phyloP scores from a whole-genome alignment of 2,329 filamentous ascomycete genomes.

The Leptoxyphium fumago region DNA sequence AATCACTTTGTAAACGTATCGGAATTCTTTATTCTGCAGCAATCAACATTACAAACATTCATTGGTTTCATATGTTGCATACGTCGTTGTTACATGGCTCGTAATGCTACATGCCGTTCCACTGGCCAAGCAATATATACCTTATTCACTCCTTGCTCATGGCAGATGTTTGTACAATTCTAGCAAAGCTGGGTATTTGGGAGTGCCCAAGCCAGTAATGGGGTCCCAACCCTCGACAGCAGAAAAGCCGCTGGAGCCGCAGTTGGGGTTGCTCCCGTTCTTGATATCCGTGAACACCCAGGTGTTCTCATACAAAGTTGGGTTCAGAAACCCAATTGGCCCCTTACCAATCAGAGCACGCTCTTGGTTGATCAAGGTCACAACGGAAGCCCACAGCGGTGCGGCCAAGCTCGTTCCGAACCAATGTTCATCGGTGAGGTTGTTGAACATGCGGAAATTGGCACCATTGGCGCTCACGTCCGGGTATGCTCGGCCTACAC shows the following conservation, averaged over 20 bases:
- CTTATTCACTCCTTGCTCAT: not conserved
- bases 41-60: too few relatives aligned
- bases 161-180: constrained; percentile 4
- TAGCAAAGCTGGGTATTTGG: constrained; percentile 5
- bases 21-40: too few relatives aligned
- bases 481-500: constrained; percentile 15
- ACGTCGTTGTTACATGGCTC: too few relatives aligned
- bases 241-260: constrained; percentile 3
- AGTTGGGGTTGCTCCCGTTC: constrained; percentile 3
- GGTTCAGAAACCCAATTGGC: constrained; percentile 12
- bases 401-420: constrained; percentile 3
- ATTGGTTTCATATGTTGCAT: too few relatives aligned
- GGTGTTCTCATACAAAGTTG: constrained; percentile 15
- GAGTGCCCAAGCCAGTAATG: constrained; percentile 9
- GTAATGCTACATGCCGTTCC: too few relatives aligned
- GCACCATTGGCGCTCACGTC: constrained; percentile 32
- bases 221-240: constrained; percentile 8
- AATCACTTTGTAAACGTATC: too few relatives aligned
- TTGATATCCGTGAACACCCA: constrained; percentile 4
- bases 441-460: constrained; percentile 28
- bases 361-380: constrained; percentile 6
- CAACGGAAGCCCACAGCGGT: constrained; percentile 3
- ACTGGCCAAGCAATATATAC: too few relatives aligned
- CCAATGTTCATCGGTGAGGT: constrained; percentile 10
- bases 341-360: constrained; percentile 6